These are phyloP conservation scores for Exophiala sideris DNA, from an alignment of 2,329 filamentous ascomycete genomes.

Conservation along the genomic window DNA sequence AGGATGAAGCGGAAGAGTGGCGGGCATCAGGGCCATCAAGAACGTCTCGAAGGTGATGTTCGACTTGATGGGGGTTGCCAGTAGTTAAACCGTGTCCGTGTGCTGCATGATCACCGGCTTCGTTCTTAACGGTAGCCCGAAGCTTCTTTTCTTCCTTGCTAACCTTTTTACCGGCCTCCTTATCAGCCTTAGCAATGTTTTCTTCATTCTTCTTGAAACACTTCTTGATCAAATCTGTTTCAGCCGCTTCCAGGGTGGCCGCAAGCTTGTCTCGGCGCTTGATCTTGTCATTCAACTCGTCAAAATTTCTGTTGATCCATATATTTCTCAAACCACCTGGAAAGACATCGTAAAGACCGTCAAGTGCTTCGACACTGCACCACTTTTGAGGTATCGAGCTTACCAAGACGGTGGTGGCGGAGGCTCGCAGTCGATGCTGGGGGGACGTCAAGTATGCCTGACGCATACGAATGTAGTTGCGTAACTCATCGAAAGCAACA, in stretches of 20 bases:
- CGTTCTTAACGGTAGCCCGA: slow-evolving; percentile 51
- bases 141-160: slow-evolving; percentile 38
- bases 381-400: slow-evolving; percentile 87
- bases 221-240: slow-evolving; percentile 76
- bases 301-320: slow-evolving; percentile 91
- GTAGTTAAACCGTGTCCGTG: slow-evolving; percentile 52
- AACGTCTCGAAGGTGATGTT: slow-evolving; percentile 48
- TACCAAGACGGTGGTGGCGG: slow-evolving; percentile 91
- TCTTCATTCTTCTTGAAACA: slow-evolving; percentile 80
- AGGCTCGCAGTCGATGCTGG: slow-evolving; percentile 87
- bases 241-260: slow-evolving; percentile 68
- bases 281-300: slow-evolving; percentile 79
- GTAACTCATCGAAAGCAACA: slow-evolving; percentile 80
- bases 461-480: slow-evolving; percentile 85
- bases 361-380: slow-evolving; percentile 77
- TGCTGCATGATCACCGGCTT: slow-evolving; percentile 43
- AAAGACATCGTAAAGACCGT: slow-evolving; percentile 88
- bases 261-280: slow-evolving; percentile 70
- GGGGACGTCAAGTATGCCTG: slow-evolving; percentile 94
- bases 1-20: slow-evolving; percentile 24
- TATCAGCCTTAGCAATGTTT: slow-evolving; percentile 61
- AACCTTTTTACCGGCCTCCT: slow-evolving; percentile 53
- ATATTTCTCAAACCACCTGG: slow-evolving; percentile 92
- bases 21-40: slow-evolving; percentile 33
- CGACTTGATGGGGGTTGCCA: slow-evolving; percentile 55